Evolutionary conservation across 1,284 basidiomycete species (phyloP), one percentile per base, ranked within the genome.

Genomic region (Ganoderma sinense): DNA sequence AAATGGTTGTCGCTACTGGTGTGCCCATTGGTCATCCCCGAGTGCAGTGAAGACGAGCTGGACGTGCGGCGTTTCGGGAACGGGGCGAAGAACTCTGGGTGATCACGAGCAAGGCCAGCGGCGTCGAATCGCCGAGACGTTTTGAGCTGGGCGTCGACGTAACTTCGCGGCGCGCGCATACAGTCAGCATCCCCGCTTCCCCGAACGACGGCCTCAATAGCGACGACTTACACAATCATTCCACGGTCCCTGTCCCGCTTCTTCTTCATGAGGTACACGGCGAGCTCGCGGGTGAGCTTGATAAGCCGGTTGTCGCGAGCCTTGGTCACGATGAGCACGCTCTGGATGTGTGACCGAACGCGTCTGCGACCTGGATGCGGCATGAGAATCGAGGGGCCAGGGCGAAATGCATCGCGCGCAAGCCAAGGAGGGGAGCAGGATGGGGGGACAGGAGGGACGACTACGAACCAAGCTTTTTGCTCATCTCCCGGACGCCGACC

Each of bases 241-340:
- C 95, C 94, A 56, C 94, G 89, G 70, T 85, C 84, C 59, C 87
- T 87, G 66, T 87, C 65, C 20, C 88, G 85, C 55, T 85, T 89
- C 82, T 91, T 96, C 74, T 88, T 86, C 97, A 98, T 98, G 70
- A 98, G 89, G 81, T 96, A 97, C n/a, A 98, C 84, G 0, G 97
- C 97, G 33, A 99, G 88, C 79, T 99, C 93, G 62, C 97, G 90
- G 0, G 98, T 99, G 60, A 99, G 88, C 78, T 93, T 93, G 85
- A 99, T 99, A 61, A 99, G 90, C 55, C 96, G 88, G 80, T 99
- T 99, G 84, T 99, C 98, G 66, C 97, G 88, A 40, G 98, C 98
- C 83, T 99, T 99, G 67, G 98, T 99, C 77, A 99, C 94, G 80
- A 99, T 97, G 72, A 99, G 88, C 69, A 99, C 89, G 71, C 90